Conservation (phyloP, 2,329 filamentous ascomycete genomes). For the Xylaria sp. region DNA sequence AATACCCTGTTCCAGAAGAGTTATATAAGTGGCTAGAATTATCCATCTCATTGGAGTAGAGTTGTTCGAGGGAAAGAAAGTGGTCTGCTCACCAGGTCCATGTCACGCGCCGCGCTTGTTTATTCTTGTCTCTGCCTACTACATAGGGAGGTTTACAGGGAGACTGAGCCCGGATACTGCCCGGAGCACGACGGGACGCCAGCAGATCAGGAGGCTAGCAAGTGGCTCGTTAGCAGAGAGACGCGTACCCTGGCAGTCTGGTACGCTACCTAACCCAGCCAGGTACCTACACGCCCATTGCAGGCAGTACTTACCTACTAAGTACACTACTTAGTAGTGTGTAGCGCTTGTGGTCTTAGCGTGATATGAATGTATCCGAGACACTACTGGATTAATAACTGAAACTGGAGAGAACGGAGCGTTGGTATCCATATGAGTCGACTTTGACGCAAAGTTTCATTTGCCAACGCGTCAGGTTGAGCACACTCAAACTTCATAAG, state of each 20-base stretch:
- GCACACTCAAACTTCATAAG: not conserved
- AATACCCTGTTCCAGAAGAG: not conserved
- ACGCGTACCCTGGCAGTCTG: not conserved
- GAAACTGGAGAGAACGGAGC: constrained; percentile 4
- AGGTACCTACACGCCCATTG: too few relatives aligned
- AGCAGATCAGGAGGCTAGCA: constrained; percentile 19
- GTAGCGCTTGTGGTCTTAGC: not conserved
- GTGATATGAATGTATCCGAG: constrained; percentile 1
- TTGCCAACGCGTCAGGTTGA: constrained; percentile 14
- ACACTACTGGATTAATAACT: not conserved
- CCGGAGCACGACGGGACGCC: constrained; percentile 3
- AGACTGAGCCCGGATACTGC: not conserved
- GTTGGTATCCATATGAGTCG: constrained; percentile 12
- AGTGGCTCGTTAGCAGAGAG: not conserved
- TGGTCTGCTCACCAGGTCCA: not conserved
- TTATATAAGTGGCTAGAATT: not conserved
- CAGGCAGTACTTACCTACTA: too few relatives aligned
- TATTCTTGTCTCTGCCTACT: not conserved
- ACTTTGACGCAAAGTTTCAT: constrained; percentile 9
- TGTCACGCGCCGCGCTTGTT: not conserved
- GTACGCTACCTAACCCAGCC: not conserved
- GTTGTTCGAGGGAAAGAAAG: not conserved
- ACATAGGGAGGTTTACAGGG: too few relatives aligned
- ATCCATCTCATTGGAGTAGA: not conserved
- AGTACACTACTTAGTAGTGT: not conserved